Conservation (phyloP, 2,329 filamentous ascomycete species). For the Monosporascus sp. region DNA sequence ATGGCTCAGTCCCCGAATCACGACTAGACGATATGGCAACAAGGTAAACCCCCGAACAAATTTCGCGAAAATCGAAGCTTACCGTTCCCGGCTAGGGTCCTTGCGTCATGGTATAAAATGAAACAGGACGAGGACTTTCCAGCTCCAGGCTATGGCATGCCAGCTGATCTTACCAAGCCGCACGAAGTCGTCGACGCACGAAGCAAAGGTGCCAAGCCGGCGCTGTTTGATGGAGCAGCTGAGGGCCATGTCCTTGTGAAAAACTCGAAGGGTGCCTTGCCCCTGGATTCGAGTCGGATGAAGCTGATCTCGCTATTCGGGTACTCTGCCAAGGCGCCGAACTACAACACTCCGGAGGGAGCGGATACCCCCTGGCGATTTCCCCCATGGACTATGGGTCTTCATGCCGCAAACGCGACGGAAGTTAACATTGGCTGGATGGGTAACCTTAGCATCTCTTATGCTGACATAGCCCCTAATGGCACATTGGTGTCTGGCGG, state of each 20-base stretch:
- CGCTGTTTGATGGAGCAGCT: conserved; percentile 30
- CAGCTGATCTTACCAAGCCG: conserved; percentile 24
- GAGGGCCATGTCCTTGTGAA: conserved; percentile 36
- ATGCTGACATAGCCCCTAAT: conserved; percentile 26
- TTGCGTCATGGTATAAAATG: conserved; percentile 37
- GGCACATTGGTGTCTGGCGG: conserved; percentile 34
- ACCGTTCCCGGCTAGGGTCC: conserved; percentile 3
- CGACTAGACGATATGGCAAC: conserved; percentile 46
- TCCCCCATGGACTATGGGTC: conserved; percentile 8
- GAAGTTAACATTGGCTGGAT: conserved; percentile 15
- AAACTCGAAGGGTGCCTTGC: conserved; percentile 38
- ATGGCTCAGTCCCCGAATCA: conserved; percentile 35
- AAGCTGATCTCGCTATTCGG: conserved; percentile 38
- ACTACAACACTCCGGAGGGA: conserved; percentile 31
- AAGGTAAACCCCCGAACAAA: conserved; percentile 29
- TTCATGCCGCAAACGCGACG: conserved; percentile 7
- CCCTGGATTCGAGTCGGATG: conserved; percentile 41
- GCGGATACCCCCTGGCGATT: conserved; percentile 35
- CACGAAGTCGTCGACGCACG: conserved; percentile 36
- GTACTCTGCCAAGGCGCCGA: conserved; percentile 31
- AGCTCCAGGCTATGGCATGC: conserved; percentile 29
- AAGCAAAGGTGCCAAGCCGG: conserved; percentile 22
- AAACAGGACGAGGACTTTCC: conserved; percentile 26
- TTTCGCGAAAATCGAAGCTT: conserved; percentile 29
- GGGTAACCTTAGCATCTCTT: conserved; percentile 12